Evolutionary conservation across 192 early-diverging fungal species (phyloP).

Genomic region (Coemansia sp.): DNA sequence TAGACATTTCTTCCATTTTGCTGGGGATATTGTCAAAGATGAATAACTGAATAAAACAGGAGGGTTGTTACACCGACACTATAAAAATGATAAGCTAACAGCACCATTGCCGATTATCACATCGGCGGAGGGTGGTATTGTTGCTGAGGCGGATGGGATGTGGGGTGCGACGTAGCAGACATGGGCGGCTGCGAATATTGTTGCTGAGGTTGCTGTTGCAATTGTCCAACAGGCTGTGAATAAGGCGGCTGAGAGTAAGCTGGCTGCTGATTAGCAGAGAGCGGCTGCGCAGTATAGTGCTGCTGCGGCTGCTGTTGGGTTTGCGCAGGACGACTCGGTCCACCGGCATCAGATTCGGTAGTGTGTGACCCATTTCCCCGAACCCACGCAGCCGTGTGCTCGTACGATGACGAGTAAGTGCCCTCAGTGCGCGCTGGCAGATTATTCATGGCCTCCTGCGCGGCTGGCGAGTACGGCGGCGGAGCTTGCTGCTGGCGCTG

Average conservation of each 20-base stretch:
- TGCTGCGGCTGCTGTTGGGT: constrained; percentile 11
- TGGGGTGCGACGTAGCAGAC: constrained; percentile 14
- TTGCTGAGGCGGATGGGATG: background rate
- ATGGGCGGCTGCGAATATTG: constrained; percentile 5
- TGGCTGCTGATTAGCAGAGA: background rate
- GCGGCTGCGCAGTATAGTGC: background rate
- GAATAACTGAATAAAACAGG: background rate
- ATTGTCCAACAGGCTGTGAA: constrained; percentile 15
- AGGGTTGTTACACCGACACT: background rate
- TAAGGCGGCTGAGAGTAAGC: constrained; percentile 17
- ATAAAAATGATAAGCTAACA: background rate
- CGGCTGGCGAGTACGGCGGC: constrained; percentile 38
- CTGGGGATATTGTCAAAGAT: background rate
- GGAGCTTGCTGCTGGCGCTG: constrained; percentile 13
- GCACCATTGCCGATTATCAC: background rate
- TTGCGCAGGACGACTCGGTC: constrained; percentile 14
- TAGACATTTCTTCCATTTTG: too few relatives aligned
- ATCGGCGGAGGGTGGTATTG: constrained; percentile 6
- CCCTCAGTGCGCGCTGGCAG: constrained; percentile 41
- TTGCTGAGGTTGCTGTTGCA: constrained; percentile 12
- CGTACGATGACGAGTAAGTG: constrained; percentile 52
- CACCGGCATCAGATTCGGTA: constrained; percentile 32
- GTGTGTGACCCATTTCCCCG: constrained; percentile 37
- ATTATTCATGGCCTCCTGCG: background rate
- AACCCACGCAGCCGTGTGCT: constrained; percentile 52